phyloP scores from a whole-genome alignment of 2,329 filamentous ascomycete species.

The Neonectria coccinea region DNA sequence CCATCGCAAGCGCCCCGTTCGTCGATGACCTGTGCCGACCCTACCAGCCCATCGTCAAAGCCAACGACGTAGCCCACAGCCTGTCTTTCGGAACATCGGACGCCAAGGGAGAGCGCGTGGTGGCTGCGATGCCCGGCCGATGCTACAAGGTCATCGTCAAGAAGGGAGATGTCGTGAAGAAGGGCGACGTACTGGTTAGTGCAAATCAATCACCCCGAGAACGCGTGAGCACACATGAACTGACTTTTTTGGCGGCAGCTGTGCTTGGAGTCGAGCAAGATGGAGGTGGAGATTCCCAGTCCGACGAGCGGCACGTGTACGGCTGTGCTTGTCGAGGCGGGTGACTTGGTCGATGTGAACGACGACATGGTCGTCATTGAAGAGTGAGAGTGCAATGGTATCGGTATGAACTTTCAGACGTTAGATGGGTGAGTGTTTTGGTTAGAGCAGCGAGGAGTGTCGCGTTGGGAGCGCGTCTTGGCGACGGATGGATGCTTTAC shows the following conservation, averaged over 20 bases:
- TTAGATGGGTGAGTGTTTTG: background rate
- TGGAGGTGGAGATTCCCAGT: slow-evolving; percentile 53
- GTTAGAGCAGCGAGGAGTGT: background rate
- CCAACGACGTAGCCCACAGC: background rate
- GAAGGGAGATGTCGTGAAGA: slow-evolving; percentile 40
- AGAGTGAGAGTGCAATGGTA: slow-evolving; percentile 3
- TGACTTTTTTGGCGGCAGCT: slow-evolving; percentile 33
- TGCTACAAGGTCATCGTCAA: slow-evolving; percentile 50
- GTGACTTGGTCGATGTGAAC: slow-evolving; percentile 47
- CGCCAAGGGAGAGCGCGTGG: slow-evolving; percentile 43
- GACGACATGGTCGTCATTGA: slow-evolving; percentile 46
- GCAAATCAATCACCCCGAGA: background rate
- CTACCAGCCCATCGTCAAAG: slow-evolving; percentile 33
- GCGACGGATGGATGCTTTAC: background rate
- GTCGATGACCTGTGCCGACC: slow-evolving; percentile 47
- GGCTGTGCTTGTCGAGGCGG: slow-evolving; percentile 43
- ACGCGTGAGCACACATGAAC: background rate
- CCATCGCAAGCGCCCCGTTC: slow-evolving; percentile 46
- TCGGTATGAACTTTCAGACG: background rate
- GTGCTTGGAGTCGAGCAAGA: slow-evolving; percentile 54
- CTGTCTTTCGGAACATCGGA: background rate
- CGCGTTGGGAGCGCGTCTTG: background rate
- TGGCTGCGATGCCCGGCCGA: slow-evolving; percentile 50
- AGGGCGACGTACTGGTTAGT: slow-evolving; percentile 48
- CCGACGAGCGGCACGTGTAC: slow-evolving; percentile 43